These are phyloP conservation scores for Tolypocladium inflatum DNA, from an alignment of 2,329 filamentous ascomycete genomes.

Conservation along the genomic window DNA sequence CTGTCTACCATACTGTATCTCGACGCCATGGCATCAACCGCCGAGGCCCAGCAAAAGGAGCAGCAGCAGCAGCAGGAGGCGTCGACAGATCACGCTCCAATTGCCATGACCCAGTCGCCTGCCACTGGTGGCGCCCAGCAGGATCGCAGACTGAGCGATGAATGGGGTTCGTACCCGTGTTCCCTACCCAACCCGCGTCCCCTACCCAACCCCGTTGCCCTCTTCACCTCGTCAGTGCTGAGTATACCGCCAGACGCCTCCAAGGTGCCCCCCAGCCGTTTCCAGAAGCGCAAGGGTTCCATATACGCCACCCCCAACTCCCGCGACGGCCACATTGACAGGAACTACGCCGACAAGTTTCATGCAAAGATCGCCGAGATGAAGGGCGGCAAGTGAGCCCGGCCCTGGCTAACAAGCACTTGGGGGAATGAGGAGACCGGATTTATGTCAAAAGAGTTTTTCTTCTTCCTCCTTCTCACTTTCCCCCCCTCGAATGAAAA, in stretches of 20 bases:
- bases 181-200: not conserved
- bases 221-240: not conserved
- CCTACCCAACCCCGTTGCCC: not conserved
- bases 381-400: constrained; percentile 27
- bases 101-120: constrained; percentile 19
- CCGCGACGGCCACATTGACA: constrained; percentile 54
- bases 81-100: constrained; percentile 9
- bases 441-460: not conserved
- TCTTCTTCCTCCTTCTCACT: not conserved
- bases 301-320: constrained; percentile 58
- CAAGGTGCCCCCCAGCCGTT: constrained; percentile 57
- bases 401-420: not conserved
- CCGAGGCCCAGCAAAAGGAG: not conserved
- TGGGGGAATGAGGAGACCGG: not conserved
- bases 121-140: constrained; percentile 15
- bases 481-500: not conserved
- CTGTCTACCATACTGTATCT: not conserved
- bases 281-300: constrained; percentile 61
- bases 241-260: constrained; percentile 41
- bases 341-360: constrained; percentile 49
- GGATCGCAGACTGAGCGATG: constrained; percentile 29
- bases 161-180: constrained; percentile 33
- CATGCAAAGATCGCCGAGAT: constrained; percentile 50
- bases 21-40: not conserved
- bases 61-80: constrained; percentile 11